Evolutionary conservation across 176 grass and related monocot species (phyloP).

Genomic region (Eremochloa ophiuroides): DNA sequence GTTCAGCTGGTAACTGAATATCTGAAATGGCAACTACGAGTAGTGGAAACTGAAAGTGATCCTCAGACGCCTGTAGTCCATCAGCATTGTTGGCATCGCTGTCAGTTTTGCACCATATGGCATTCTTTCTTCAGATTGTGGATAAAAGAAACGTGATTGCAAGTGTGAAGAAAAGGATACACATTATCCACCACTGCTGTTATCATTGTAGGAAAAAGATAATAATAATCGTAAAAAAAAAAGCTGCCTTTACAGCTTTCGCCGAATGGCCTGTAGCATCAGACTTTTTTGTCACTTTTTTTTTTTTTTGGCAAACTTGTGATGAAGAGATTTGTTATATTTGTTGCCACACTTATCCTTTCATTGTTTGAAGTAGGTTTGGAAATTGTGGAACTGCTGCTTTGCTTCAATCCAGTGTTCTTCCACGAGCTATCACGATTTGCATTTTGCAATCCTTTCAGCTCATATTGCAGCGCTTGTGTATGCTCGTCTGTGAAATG

Average conservation of each 20-base stretch:
- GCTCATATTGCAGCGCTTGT: not conserved
- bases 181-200: slow-evolving; percentile 6
- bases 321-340: not conserved
- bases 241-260: not conserved
- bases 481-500: not conserved
- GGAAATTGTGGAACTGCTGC: not conserved
- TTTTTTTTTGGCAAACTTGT: not conserved
- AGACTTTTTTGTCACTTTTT: not conserved
- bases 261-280: not conserved
- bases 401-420: not conserved
- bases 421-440: not conserved
- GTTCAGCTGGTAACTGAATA: not conserved
- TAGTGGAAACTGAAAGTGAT: slow-evolving; percentile 1
- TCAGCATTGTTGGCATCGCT: slow-evolving; percentile 17
- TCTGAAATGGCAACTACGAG: slow-evolving; percentile 30
- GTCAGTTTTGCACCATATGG: slow-evolving; percentile 26
- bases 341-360: not conserved
- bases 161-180: slow-evolving; percentile 1
- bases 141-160: slow-evolving; percentile 23
- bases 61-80: not conserved
- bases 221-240: slow-evolving; percentile 17
- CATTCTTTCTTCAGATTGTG: not conserved
- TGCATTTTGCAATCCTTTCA: not conserved
- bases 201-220: slow-evolving; percentile 41
- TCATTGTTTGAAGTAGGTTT: not conserved